Evolutionary conservation across 805 yeast genomes (phyloP).

Genomic region (Kuraishia floccosa): DNA sequence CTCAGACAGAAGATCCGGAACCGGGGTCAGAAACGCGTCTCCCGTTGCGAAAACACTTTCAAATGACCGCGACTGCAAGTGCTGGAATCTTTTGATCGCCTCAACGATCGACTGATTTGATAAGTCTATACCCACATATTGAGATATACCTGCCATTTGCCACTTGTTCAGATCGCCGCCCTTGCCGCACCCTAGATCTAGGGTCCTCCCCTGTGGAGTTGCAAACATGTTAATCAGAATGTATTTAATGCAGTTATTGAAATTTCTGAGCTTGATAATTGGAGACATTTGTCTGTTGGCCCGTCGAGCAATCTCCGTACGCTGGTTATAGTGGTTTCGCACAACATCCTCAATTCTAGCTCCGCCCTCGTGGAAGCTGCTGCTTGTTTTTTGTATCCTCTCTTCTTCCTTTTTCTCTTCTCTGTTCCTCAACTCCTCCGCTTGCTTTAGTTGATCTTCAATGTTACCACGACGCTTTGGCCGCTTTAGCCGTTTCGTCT

Average conservation of each 20-base stretch:
- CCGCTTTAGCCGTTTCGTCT: conserved; percentile 13
- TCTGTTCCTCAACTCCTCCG: conserved; percentile 14
- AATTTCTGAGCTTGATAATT: conserved; percentile 75
- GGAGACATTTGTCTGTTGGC: conserved; percentile 65
- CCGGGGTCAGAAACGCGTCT: conserved; percentile 69
- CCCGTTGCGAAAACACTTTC: conserved; percentile 85
- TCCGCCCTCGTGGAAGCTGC: conserved; percentile 16
- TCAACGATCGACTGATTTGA: conserved; percentile 82
- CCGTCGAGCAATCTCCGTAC: conserved; percentile 57
- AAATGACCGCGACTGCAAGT: conserved; percentile 36
- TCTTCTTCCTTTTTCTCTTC: conserved; percentile 18
- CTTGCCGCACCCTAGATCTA: conserved; percentile 94
- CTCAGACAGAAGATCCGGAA: conserved; percentile 56
- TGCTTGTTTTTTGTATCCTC: conserved; percentile 8
- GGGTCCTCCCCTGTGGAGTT: conserved; percentile 39
- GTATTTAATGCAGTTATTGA: conserved; percentile 87
- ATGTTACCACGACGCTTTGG: conserved; percentile 14
- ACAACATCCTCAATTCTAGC: conserved; percentile 49
- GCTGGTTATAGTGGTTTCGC: conserved; percentile 74
- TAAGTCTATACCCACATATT: conserved; percentile 84
- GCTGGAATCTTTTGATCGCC: conserved; percentile 62
- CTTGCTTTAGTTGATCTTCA: conserved; percentile 9
- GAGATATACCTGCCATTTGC: conserved; percentile 59
- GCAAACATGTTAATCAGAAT: conserved; percentile 68
- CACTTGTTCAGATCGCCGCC: conserved; percentile 96